Evolutionary conservation across 2,329 filamentous ascomycete genomes (phyloP).

Genomic region (Diaporthe batatas): DNA sequence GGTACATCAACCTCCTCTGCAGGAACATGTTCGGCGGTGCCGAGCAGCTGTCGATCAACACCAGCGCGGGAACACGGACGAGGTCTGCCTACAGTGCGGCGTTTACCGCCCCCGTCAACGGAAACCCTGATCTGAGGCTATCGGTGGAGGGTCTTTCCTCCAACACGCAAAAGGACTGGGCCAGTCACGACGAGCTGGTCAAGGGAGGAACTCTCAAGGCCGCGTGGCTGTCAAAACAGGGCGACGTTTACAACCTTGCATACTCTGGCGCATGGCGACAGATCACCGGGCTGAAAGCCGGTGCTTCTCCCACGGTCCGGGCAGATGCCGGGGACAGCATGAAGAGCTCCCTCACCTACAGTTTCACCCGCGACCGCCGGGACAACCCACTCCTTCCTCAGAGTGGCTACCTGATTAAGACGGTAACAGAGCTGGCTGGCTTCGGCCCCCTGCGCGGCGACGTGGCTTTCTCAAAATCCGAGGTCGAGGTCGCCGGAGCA

Average conservation of each 20-base stretch:
- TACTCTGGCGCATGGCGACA: conserved; percentile 91
- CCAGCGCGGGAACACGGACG: conserved; percentile 89
- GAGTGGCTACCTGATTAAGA: conserved; percentile 83
- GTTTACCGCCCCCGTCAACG: conserved; percentile 85
- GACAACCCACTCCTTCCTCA: conserved; percentile 89
- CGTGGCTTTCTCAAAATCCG: conserved; percentile 94
- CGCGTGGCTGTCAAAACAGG: conserved; percentile 75
- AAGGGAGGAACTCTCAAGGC: conserved; percentile 83
- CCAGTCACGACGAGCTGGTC: conserved; percentile 91
- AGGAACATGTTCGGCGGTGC: conserved; percentile 96
- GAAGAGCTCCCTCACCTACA: conserved; percentile 88
- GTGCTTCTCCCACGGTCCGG: conserved; percentile 85
- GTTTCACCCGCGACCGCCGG: conserved; percentile 82
- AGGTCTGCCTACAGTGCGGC: conserved; percentile 90
- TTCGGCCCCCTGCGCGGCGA: conserved; percentile 87
- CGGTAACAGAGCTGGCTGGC: conserved; percentile 86
- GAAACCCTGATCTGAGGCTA: conserved; percentile 84
- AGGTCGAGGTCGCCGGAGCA: conserved; percentile 84
- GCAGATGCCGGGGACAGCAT: conserved; percentile 90
- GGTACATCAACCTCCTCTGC: conserved; percentile 87
- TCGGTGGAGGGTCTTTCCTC: conserved; percentile 86
- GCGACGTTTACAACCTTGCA: conserved; percentile 80
- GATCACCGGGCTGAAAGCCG: conserved; percentile 80
- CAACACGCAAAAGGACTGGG: conserved; percentile 90
- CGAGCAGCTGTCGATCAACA: conserved; percentile 88